phyloP scores from a whole-genome alignment of 768 basidiomycete genomes.

The Serendipita sp. region DNA sequence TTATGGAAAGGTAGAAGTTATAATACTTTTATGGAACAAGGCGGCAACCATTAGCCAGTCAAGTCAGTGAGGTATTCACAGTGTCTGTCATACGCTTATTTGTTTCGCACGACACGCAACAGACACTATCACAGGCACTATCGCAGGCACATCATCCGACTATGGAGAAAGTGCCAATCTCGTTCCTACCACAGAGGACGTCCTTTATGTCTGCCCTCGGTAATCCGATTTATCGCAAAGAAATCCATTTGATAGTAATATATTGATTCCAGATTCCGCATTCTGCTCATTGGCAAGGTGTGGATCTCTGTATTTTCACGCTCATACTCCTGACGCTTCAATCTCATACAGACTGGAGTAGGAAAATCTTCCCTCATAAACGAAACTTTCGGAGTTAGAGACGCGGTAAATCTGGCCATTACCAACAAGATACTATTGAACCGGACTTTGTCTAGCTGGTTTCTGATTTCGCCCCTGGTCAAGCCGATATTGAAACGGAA shows the following conservation, averaged over 20 bases:
- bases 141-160: too few relatives aligned
- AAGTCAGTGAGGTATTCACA: background rate
- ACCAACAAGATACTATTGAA: background rate
- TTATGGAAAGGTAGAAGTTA: too few relatives aligned
- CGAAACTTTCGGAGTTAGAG: background rate
- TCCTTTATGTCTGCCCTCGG: background rate
- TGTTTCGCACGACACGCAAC: too few relatives aligned
- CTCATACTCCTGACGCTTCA: too few relatives aligned
- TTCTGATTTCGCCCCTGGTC: background rate
- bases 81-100: background rate
- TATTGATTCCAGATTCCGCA: background rate
- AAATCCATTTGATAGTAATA: background rate
- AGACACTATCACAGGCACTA: too few relatives aligned
- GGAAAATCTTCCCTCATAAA: background rate
- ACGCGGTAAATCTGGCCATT: background rate
- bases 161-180: too few relatives aligned
- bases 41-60: too few relatives aligned
- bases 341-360: background rate
- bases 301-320: background rate
- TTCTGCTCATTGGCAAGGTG: background rate
- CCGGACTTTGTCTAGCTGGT: background rate
- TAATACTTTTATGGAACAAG: too few relatives aligned
- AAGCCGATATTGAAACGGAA: slow-evolving; percentile 11
- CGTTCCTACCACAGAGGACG: background rate
- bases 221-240: background rate